Conservation (phyloP, 768 basidiomycete species). For the Russula compacta region DNA sequence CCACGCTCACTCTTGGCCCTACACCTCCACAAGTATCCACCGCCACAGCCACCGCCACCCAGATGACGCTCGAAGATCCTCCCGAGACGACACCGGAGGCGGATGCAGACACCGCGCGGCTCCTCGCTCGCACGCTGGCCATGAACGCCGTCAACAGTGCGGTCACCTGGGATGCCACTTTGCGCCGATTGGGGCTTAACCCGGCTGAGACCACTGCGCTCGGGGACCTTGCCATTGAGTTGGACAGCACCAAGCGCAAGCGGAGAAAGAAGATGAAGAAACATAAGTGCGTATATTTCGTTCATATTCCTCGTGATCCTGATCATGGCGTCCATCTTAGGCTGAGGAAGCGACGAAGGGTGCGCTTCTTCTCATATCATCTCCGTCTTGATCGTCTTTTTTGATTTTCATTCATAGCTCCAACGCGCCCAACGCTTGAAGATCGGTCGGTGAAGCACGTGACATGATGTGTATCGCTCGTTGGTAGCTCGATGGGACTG, state of each 20-base stretch:
- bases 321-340: constrained; percentile 30
- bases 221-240: constrained; percentile 53
- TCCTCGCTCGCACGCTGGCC: constrained; percentile 66
- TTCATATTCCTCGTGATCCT: constrained; percentile 6
- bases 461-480: neutral
- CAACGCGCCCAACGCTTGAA: constrained; percentile 19
- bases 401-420: neutral
- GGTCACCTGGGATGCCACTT: constrained; percentile 57
- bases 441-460: constrained; percentile 13
- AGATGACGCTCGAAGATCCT: constrained; percentile 31
- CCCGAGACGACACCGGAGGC: constrained; percentile 52
- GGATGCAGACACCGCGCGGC: constrained; percentile 72
- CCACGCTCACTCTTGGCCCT: constrained; percentile 3
- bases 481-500: neutral
- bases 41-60: constrained; percentile 20
- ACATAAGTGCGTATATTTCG: constrained; percentile 63
- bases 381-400: neutral
- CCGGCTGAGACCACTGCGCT: constrained; percentile 43
- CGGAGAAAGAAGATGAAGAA: constrained; percentile 93
- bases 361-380: constrained; percentile 29
- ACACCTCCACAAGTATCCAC: neutral
- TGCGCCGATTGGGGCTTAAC: constrained; percentile 57
- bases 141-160: constrained; percentile 54
- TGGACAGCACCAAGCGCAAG: constrained; percentile 82
- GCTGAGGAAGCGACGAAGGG: constrained; percentile 86